A percentile compares a stretch with the other conserved stretches of the same genome.
Evolutionary conservation across 345 rosid species (phyloP).

Genomic region (Syzygium aqueum): DNA sequence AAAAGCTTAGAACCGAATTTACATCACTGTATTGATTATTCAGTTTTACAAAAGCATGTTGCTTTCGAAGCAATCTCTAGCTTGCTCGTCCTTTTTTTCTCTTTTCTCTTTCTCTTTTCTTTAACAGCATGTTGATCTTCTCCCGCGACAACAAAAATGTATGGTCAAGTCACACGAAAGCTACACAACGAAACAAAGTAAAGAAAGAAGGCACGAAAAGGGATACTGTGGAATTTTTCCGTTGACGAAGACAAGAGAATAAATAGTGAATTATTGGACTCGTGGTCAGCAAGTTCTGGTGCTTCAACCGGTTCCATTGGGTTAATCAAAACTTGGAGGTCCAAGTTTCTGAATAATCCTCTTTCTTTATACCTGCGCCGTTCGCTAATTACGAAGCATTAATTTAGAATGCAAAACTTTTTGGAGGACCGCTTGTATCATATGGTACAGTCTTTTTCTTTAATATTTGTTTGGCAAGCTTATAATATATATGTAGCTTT

Average conservation of each 20-base stretch:
- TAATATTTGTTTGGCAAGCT: not conserved
- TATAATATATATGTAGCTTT: not conserved
- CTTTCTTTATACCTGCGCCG: not conserved
- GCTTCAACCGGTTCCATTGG: not conserved
- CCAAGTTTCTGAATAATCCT: not conserved
- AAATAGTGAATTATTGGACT: not conserved
- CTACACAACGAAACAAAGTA: not conserved
- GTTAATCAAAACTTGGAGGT: not conserved
- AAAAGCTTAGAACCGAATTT: not conserved
- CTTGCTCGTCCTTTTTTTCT: not conserved
- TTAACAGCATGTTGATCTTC: not conserved
- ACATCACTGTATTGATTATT: not conserved
- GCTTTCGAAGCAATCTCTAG: not conserved
- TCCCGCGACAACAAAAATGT: not conserved
- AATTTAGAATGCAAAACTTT: not conserved
- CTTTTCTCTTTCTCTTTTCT: not conserved
- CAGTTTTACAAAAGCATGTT: not conserved
- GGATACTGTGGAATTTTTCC: not conserved
- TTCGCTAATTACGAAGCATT: not conserved
- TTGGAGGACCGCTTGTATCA: not conserved
- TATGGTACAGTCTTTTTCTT: not conserved
- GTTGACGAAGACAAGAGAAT: not conserved
- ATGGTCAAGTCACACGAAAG: not conserved
- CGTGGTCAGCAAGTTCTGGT: not conserved
- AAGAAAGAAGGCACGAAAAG: not conserved